A percentile compares a stretch with the other conserved stretches of the same genome.
Conservation (phyloP, 2,329 filamentous ascomycete genomes). For the Calonectria honghensis region DNA sequence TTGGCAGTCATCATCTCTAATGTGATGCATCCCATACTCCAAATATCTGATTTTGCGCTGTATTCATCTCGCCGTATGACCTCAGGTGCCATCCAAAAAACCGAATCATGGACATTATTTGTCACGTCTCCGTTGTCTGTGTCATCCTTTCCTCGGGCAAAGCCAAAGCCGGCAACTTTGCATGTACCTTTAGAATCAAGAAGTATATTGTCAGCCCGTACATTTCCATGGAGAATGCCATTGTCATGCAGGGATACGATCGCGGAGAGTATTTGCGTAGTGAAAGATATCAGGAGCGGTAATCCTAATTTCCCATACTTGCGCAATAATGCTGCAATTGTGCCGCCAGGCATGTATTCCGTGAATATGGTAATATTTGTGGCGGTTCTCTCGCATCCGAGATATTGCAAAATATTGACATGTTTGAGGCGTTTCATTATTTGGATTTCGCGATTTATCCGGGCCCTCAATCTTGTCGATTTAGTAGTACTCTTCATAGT, state of each 20-base stretch:
- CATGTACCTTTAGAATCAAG: background rate
- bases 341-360: background rate
- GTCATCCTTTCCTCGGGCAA: background rate
- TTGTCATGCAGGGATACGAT: background rate
- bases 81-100: conserved; percentile 1
- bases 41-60: background rate
- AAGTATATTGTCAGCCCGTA: background rate
- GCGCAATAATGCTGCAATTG: background rate
- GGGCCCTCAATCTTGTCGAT: background rate
- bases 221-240: background rate
- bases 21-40: background rate
- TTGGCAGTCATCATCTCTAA: background rate
- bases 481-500: background rate
- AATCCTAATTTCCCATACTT: background rate
- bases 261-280: background rate
- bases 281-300: background rate
- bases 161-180: background rate
- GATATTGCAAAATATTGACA: background rate
- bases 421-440: background rate
- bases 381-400: background rate
- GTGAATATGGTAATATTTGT: background rate
- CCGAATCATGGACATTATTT: background rate
- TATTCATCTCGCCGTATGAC: background rate
- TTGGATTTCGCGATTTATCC: background rate
- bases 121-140: background rate